These are phyloP conservation scores for Dicorynia guianensis DNA, from an alignment of 306 rosid species.

Conservation along the genomic window DNA sequence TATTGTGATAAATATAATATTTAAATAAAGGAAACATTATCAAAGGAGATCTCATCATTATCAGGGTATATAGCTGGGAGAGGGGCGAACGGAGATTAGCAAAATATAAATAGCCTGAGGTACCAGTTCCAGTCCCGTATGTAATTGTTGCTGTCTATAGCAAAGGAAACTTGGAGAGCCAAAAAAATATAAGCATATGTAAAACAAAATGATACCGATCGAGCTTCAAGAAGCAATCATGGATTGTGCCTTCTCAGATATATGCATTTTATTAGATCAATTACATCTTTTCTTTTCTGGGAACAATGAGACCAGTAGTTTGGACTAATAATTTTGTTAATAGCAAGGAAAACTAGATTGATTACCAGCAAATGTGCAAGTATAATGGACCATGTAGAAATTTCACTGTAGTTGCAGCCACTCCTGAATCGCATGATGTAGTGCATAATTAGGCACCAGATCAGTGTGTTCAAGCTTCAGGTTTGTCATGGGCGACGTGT, in stretches of 20 bases:
- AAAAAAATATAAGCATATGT: too few relatives aligned
- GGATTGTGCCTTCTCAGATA: neutral
- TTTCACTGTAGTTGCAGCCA: slow-evolving; percentile 74
- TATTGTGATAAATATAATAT: too few relatives aligned
- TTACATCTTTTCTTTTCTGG: neutral
- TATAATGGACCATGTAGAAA: slow-evolving; percentile 24
- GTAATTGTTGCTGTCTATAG: too few relatives aligned
- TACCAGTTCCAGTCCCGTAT: too few relatives aligned
- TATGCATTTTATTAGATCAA: neutral
- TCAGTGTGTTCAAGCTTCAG: slow-evolving; percentile 83
- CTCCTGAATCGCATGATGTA: slow-evolving; percentile 88
- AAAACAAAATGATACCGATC: neutral
- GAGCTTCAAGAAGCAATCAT: neutral
- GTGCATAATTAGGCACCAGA: slow-evolving; percentile 86
- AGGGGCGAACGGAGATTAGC: too few relatives aligned
- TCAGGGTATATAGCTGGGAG: too few relatives aligned
- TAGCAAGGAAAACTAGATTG: too few relatives aligned
- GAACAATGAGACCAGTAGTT: neutral
- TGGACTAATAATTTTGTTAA: too few relatives aligned
- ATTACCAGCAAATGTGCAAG: slow-evolving; percentile 35
- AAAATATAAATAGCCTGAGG: too few relatives aligned
- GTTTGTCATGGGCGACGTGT: slow-evolving; percentile 98
- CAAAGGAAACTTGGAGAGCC: too few relatives aligned
- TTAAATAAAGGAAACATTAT: too few relatives aligned
- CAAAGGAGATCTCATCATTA: too few relatives aligned